Evolutionary conservation across 192 early-diverging fungal genomes (phyloP).

Genomic region (Gaertneriomyces sp.): DNA sequence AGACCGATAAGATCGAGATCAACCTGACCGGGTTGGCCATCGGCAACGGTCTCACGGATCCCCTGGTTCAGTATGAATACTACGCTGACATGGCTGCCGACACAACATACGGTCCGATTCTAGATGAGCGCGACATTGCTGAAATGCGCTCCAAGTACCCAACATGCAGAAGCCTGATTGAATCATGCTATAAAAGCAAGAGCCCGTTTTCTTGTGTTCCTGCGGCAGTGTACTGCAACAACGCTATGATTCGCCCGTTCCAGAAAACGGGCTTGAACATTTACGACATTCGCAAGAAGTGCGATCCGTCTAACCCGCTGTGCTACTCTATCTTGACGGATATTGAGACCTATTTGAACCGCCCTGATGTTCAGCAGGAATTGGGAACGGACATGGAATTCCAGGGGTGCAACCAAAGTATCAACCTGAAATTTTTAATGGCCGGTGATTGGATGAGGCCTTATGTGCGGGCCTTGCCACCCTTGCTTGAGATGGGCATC

Average conservation of each 20-base stretch:
- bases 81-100: conserved; percentile 60
- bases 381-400: conserved; percentile 76
- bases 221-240: conserved; percentile 80
- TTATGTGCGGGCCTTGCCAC: conserved; percentile 53
- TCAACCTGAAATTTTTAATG: conserved; percentile 74
- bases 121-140: conserved; percentile 68
- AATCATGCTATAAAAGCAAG: conserved; percentile 81
- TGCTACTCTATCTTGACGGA: conserved; percentile 77
- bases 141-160: conserved; percentile 71
- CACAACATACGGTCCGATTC: conserved; percentile 62
- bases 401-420: conserved; percentile 78
- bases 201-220: conserved; percentile 78
- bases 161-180: conserved; percentile 70
- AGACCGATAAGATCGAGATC: conserved; percentile 51
- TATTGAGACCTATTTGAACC: conserved; percentile 80
- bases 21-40: conserved; percentile 75
- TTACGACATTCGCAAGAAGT: conserved; percentile 89
- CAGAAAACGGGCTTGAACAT: conserved; percentile 81
- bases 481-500: conserved; percentile 73
- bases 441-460: conserved; percentile 90
- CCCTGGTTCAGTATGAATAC: conserved; percentile 82
- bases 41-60: conserved; percentile 91
- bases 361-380: conserved; percentile 63
- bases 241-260: conserved; percentile 72
- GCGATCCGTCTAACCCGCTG: conserved; percentile 71